Evolutionary conservation across 805 yeast genomes (phyloP), one percentile per base, ranked within the genome.

Genomic region (Saturnispora kantuleensis): DNA sequence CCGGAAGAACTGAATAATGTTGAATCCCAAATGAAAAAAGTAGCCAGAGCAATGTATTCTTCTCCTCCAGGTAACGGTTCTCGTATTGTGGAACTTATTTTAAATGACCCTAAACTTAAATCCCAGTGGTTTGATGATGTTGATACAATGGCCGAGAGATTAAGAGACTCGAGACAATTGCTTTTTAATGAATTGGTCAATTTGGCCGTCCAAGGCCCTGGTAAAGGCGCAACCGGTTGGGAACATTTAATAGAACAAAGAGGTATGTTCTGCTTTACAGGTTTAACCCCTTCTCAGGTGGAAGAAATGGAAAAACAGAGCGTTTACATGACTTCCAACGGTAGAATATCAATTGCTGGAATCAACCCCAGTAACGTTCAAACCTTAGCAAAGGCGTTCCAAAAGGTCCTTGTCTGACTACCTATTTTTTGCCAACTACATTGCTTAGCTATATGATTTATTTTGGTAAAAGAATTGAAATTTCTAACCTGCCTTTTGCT

Each of bases 201-300:
- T 3, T 10, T 39, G 2, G 52, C 79, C 70, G 32, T 40, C 30
- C 34, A 30, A 10, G 51, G 51, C 2, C 51, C 51, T 10, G 68
- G 59, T 45, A 50, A 70, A 65, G 48, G 77, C 70, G 59, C 68
- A 78, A 59, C 81, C 54, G 71, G 77, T 62, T 90, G 97, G 97
- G 82, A 81, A 44, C 95, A 85, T 60, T 73, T 90, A 56, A 69
- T 84, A 46, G 74, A 80, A 59, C 97, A 90, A 66, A 83, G 90
- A 62, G 98, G 98, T 56, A 90, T 90, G 97, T 90, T 90, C 67
- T 85, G 90, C 56, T 90, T 75, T 70, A 89, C 97, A 31, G 96
- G 96, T 7, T 73, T 90, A 50, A 60, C 65, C 30, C 69, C 76
- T 38, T 77, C 74, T 41, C 95, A 88, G 66, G 90, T 86, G 40